Conservation (phyloP, 2,329 filamentous ascomycete species). For the Aspergillus pseudotamarii region DNA sequence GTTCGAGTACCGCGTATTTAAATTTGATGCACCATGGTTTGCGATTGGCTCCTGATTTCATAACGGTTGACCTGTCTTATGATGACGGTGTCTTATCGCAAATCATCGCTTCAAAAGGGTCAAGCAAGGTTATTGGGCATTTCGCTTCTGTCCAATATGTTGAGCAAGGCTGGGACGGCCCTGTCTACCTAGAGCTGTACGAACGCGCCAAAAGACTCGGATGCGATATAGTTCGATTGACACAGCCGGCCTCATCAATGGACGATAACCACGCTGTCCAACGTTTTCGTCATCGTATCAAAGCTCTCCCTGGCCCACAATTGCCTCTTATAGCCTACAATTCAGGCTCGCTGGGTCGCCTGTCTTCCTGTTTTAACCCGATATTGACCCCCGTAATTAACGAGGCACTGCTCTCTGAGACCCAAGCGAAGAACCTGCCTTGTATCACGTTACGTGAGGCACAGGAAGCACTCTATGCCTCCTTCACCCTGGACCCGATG, state of each 20-base stretch:
- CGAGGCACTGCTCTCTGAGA: conserved; percentile 48
- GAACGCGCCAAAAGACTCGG: conserved; percentile 59
- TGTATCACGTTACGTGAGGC: conserved; percentile 65
- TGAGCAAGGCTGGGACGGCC: conserved; percentile 58
- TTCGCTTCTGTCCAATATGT: conserved; percentile 48
- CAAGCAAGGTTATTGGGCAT: conserved; percentile 65
- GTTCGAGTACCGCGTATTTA: conserved; percentile 50
- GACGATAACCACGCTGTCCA: conserved; percentile 66
- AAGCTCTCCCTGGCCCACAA: conserved; percentile 44
- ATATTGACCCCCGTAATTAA: conserved; percentile 65
- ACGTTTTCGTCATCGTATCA: conserved; percentile 56
- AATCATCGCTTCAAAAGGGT: conserved; percentile 55
- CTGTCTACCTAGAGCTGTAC: conserved; percentile 60
- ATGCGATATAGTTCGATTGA: conserved; percentile 65
- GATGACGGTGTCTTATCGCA: conserved; percentile 55
- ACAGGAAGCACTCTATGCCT: conserved; percentile 66
- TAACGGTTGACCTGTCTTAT: conserved; percentile 64
- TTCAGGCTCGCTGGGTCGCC: conserved; percentile 63
- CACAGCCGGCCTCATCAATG: conserved; percentile 58
- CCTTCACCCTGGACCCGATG: conserved; percentile 69
- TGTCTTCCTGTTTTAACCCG: conserved; percentile 68
- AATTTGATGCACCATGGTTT: conserved; percentile 63
- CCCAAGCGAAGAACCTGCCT: conserved; percentile 48
- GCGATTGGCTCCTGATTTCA: conserved; percentile 64
- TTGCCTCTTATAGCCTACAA: conserved; percentile 67